Percentiles rank a stretch among this genome's conserved stretches.
Evolutionary conservation across 257 asterid genomes (phyloP).

Genomic region (Ligustrum vulgare): DNA sequence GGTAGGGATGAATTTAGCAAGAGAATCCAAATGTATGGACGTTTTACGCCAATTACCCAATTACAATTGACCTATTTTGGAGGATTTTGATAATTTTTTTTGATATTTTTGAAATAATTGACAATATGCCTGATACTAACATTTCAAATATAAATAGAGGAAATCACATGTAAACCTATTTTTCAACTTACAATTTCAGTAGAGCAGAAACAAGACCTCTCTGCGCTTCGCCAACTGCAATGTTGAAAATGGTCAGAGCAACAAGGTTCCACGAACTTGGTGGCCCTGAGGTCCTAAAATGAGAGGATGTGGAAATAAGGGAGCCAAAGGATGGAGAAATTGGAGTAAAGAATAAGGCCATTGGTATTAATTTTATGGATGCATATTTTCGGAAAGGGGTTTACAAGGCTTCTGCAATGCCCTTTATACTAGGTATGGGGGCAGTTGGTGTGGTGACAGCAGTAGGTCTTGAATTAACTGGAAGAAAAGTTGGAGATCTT

Average conservation of each 20-base stretch:
- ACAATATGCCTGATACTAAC: too few species aligned
- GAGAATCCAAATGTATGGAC: too few species aligned
- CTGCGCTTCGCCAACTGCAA: constrained; percentile 26
- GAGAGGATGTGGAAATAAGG: constrained; percentile 94
- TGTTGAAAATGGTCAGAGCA: constrained; percentile 67
- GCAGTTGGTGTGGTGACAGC: constrained; percentile 91
- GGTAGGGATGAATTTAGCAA: too few species aligned
- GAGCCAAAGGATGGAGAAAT: constrained; percentile 96
- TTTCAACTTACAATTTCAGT: too few species aligned
- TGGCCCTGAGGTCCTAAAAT: constrained; percentile 88
- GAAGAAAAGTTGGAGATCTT: constrained; percentile 76
- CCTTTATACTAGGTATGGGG: constrained; percentile 97
- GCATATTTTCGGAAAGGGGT: constrained; percentile 81
- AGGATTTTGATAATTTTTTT: too few species aligned
- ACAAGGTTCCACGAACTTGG: constrained; percentile 70
- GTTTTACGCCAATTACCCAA: too few species aligned
- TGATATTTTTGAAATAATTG: too few species aligned
- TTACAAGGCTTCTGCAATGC: constrained; percentile 73
- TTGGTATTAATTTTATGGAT: constrained; percentile 93
- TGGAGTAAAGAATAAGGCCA: constrained; percentile 77
- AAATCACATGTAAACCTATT: too few species aligned
- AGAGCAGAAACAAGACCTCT: constrained; percentile 24
- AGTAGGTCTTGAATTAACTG: constrained; percentile 87
- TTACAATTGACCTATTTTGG: too few species aligned
- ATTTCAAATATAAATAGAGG: too few species aligned